Conservation (phyloP, 371 early-diverging fungal species). For the Mortierella sp. region DNA sequence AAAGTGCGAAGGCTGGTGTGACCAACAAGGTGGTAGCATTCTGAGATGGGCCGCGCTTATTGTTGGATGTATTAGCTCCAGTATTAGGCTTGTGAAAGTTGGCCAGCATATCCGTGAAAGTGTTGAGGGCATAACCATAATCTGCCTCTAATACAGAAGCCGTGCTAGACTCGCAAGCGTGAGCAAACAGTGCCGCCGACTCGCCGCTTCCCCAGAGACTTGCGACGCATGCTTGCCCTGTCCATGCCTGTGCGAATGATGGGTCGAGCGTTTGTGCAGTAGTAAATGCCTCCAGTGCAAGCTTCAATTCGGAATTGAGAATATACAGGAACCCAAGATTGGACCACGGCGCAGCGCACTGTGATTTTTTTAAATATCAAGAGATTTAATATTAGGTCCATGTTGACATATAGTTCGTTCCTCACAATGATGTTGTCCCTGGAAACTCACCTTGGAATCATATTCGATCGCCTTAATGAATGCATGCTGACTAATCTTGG, state of each 20-base stretch:
- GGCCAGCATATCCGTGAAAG: conserved; percentile 58
- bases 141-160: conserved; percentile 72
- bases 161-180: conserved; percentile 78
- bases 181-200: conserved; percentile 76
- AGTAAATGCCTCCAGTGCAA: conserved; percentile 83
- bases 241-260: conserved; percentile 85
- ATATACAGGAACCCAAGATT: conserved; percentile 91
- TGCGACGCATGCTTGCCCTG: conserved; percentile 87
- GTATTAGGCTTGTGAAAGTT: conserved; percentile 26
- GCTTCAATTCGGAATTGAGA: conserved; percentile 77
- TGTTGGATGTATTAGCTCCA: not conserved
- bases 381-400: too few species aligned
- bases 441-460: conserved; percentile 68
- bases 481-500: conserved; percentile 85
- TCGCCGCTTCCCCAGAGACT: conserved; percentile 69
- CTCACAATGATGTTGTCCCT: too few species aligned
- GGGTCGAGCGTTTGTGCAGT: conserved; percentile 86
- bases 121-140: conserved; percentile 77
- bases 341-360: conserved; percentile 82
- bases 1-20: conserved; percentile 75
- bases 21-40: conserved; percentile 52
- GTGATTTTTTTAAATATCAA: not conserved
- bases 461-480: conserved; percentile 84
- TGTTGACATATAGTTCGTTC: too few species aligned
- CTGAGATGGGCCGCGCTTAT: conserved; percentile 12